A percentile compares a stretch with the other conserved stretches of the same genome.
phyloP scores from a whole-genome alignment of 495 filamentous ascomycete species.

The Elaphomyces granulatus region DNA sequence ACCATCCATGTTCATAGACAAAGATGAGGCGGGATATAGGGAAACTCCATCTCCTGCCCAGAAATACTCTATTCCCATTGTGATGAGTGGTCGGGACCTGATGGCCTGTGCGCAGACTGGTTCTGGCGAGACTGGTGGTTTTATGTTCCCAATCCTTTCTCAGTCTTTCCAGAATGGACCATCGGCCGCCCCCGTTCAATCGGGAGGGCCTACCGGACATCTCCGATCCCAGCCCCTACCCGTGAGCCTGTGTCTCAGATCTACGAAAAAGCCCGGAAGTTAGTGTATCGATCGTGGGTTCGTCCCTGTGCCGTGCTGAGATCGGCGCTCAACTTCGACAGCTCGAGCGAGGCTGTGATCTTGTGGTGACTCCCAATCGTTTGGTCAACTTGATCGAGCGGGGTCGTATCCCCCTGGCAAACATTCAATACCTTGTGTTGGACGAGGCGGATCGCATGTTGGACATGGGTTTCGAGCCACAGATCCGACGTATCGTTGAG shows the following conservation, averaged over 20 bases:
- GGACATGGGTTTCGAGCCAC: slow-evolving; percentile 99
- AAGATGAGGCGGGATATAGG: slow-evolving; percentile 94
- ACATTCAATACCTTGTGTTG: slow-evolving; percentile 98
- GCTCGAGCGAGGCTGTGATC: slow-evolving; percentile 95
- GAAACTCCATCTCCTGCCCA: slow-evolving; percentile 90
- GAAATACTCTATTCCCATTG: slow-evolving; percentile 96
- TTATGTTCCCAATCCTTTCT: slow-evolving; percentile 95
- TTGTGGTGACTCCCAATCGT: slow-evolving; percentile 94
- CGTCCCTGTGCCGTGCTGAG: slow-evolving; percentile 93
- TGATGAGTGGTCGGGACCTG: slow-evolving; percentile 89
- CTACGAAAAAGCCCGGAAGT: slow-evolving; percentile 94
- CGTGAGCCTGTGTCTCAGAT: slow-evolving; percentile 98
- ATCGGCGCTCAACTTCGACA: slow-evolving; percentile 92
- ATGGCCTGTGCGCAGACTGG: slow-evolving; percentile 99
- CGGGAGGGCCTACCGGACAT: slow-evolving; percentile 77
- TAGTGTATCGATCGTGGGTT: slow-evolving; percentile 97
- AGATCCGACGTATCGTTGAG: slow-evolving; percentile 96
- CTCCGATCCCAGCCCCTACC: slow-evolving; percentile 87
- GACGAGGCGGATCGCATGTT: slow-evolving; percentile 99
- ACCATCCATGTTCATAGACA: slow-evolving; percentile 85
- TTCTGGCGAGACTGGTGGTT: slow-evolving; percentile 98
- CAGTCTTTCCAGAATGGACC: slow-evolving; percentile 88
- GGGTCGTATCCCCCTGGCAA: slow-evolving; percentile 87
- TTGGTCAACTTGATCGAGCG: slow-evolving; percentile 96
- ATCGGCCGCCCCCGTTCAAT: slow-evolving; percentile 45